Conservation (phyloP, 805 yeast species). For the Candida adriatica region DNA sequence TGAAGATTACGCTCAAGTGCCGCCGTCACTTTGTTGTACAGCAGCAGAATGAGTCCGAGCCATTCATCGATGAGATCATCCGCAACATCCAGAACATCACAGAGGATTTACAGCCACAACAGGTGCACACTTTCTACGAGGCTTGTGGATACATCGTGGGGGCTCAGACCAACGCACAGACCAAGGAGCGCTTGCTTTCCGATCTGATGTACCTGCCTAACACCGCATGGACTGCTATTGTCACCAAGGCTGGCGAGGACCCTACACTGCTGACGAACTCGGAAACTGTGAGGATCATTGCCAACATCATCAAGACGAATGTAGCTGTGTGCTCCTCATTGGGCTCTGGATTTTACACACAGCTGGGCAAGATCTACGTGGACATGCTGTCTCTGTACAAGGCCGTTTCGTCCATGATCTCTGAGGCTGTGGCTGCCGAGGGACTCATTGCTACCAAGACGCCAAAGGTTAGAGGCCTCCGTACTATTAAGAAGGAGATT, state of each 20-base stretch:
- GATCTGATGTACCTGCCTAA: constrained; percentile 90
- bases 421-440: constrained; percentile 68
- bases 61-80: constrained; percentile 88
- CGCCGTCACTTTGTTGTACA: constrained; percentile 88
- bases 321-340: constrained; percentile 92
- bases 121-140: constrained; percentile 94
- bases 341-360: constrained; percentile 88
- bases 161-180: constrained; percentile 68
- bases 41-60: constrained; percentile 80
- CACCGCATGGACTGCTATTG: constrained; percentile 88
- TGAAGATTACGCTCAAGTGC: constrained; percentile 92
- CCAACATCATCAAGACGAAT: constrained; percentile 91
- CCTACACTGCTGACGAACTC: constrained; percentile 70
- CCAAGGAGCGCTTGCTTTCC: constrained; percentile 62
- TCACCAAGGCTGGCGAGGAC: constrained; percentile 76
- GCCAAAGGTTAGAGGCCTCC: constrained; percentile 88
- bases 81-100: constrained; percentile 78
- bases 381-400: constrained; percentile 86
- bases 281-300: constrained; percentile 87
- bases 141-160: constrained; percentile 93
- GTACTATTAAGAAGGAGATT: constrained; percentile 94
- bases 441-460: constrained; percentile 91
- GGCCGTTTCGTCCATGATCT: constrained; percentile 83
- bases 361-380: constrained; percentile 76
- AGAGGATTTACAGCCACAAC: constrained; percentile 92